These are phyloP conservation scores for Fraxinus latifolia DNA, from an alignment of 305 asterid species.

Conservation along the genomic window DNA sequence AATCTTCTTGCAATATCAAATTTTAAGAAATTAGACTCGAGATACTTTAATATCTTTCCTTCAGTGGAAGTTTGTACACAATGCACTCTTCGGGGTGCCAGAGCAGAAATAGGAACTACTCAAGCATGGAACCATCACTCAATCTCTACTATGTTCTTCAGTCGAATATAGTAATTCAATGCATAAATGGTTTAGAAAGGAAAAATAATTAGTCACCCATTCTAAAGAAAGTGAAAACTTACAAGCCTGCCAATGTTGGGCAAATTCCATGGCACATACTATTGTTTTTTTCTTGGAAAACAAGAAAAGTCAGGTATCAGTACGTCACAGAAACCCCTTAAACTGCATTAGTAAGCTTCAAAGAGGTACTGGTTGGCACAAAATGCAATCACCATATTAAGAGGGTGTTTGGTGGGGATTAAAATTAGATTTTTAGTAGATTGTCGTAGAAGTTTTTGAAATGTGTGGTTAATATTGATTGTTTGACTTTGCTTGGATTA, in stretches of 20 bases:
- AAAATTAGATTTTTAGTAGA: no score
- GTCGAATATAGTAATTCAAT: neutral
- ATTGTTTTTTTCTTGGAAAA: neutral
- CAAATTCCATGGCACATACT: neutral
- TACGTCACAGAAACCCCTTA: neutral
- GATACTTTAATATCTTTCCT: neutral
- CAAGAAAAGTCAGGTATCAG: neutral
- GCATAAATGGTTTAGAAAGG: neutral
- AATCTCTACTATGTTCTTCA: neutral
- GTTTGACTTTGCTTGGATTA: no score
- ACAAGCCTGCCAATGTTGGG: neutral
- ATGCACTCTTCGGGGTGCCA: neutral
- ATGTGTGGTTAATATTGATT: no score
- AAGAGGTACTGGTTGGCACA: neutral
- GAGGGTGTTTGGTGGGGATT: no score
- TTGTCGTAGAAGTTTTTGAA: no score
- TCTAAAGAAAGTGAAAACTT: neutral
- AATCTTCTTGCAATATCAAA: no score
- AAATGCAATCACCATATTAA: neutral
- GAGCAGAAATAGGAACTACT: neutral
- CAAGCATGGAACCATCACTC: neutral
- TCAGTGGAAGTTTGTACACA: neutral
- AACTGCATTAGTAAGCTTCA: neutral
- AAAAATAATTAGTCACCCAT: neutral
- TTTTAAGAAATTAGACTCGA: neutral